These are phyloP conservation scores for Eucalyptus decipiens DNA, from an alignment of 345 rosid species.

Conservation along the genomic window DNA sequence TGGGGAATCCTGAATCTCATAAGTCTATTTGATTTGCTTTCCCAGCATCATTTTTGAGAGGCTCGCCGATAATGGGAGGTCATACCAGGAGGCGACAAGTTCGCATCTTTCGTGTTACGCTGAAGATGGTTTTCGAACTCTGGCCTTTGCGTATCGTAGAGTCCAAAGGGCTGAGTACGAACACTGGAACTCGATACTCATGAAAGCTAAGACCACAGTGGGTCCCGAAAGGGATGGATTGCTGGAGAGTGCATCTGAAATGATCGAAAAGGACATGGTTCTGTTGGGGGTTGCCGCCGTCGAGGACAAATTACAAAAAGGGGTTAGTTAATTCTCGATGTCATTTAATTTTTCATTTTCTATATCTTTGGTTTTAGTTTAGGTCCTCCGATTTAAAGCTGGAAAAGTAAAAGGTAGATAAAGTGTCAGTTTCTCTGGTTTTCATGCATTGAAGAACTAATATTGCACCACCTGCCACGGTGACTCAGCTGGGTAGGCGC, in stretches of 20 bases:
- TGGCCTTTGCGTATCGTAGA: conserved; percentile 51
- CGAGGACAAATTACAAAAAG: conserved; percentile 78
- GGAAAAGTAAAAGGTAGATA: neutral
- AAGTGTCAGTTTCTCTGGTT: neutral
- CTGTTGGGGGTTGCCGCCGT: conserved; percentile 67
- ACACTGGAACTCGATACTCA: conserved; percentile 40
- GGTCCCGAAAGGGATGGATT: conserved; percentile 61
- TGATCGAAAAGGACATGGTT: conserved; percentile 60
- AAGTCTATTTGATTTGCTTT: neutral
- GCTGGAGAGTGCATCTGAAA: conserved; percentile 54
- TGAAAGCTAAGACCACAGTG: conserved; percentile 45
- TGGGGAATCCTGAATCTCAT: neutral
- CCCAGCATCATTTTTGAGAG: conserved; percentile 64
- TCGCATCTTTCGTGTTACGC: conserved; percentile 47
- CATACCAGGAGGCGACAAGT: conserved; percentile 29
- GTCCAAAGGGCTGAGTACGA: conserved; percentile 37
- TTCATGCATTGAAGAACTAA: neutral
- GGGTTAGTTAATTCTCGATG: conserved; percentile 30
- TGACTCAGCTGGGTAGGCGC: too few species aligned
- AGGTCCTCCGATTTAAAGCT: neutral
- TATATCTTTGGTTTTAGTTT: neutral
- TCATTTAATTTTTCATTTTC: neutral
- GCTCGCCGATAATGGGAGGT: conserved; percentile 50
- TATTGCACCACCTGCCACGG: too few species aligned
- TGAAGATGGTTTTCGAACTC: conserved; percentile 70